Percentiles rank a stretch among this genome's conserved stretches.
These are phyloP conservation scores for Falciphora oryzae DNA, from an alignment of 2,329 filamentous ascomycete species.

Conservation along the genomic window DNA sequence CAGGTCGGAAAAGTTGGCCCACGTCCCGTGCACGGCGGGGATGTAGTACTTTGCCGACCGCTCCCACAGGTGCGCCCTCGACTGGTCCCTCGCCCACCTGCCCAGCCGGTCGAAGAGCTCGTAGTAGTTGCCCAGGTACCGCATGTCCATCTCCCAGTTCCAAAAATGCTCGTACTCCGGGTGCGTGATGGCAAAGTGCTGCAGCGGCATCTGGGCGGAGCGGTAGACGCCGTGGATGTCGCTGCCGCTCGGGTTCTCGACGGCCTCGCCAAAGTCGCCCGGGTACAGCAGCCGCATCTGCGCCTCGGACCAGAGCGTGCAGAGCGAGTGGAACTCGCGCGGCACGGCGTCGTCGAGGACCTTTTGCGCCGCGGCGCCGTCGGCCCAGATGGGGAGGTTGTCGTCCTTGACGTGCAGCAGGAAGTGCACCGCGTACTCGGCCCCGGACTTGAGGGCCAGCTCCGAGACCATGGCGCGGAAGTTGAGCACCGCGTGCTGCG, in stretches of 20 bases:
- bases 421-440: slow-evolving; percentile 79
- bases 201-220: slow-evolving; percentile 55
- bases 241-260: slow-evolving; percentile 49
- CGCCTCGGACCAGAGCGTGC: slow-evolving; percentile 76
- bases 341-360: slow-evolving; percentile 65
- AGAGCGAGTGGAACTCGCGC: slow-evolving; percentile 71
- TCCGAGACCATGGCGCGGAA: slow-evolving; percentile 78
- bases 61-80: slow-evolving; percentile 71
- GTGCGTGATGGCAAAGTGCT: slow-evolving; percentile 57
- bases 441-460: slow-evolving; percentile 68
- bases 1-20: slow-evolving; percentile 64
- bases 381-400: slow-evolving; percentile 74
- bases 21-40: slow-evolving; percentile 61
- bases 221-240: slow-evolving; percentile 66
- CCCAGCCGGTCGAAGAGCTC: slow-evolving; percentile 66
- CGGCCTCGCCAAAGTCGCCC: slow-evolving; percentile 63
- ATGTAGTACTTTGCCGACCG: slow-evolving; percentile 72
- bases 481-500: slow-evolving; percentile 70
- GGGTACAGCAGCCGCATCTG: slow-evolving; percentile 77
- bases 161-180: slow-evolving; percentile 62
- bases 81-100: slow-evolving; percentile 62
- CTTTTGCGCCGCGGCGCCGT: slow-evolving; percentile 64
- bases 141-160: slow-evolving; percentile 68
- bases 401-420: slow-evolving; percentile 79
- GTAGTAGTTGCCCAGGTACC: slow-evolving; percentile 61